Conservation (phyloP, 2,329 filamentous ascomycete species). For the Sporothrix sp. region DNA sequence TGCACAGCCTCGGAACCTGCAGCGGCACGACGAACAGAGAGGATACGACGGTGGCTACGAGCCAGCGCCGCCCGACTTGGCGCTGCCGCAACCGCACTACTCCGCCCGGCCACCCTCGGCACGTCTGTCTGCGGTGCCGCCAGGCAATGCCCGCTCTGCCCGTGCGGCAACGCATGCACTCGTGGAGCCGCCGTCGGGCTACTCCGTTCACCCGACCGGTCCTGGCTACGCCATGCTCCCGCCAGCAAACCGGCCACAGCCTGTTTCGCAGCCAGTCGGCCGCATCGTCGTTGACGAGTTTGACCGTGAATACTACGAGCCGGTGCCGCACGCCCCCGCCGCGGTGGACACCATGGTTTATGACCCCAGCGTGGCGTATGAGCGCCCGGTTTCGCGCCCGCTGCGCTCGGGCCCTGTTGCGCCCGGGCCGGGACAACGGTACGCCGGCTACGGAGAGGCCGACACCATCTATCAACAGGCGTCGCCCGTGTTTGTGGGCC, state of each 20-base stretch:
- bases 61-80: conserved; percentile 23
- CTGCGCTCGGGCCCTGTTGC: background rate
- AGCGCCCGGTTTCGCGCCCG: conserved; percentile 36
- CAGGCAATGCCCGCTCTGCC: conserved; percentile 13
- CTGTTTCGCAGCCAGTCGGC: conserved; percentile 31
- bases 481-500: conserved; percentile 36
- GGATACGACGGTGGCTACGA: conserved; percentile 22
- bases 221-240: conserved; percentile 28
- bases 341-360: conserved; percentile 1
- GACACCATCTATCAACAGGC: conserved; percentile 39
- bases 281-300: conserved; percentile 74
- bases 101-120: background rate
- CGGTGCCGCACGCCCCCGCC: conserved; percentile 24
- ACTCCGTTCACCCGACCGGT: background rate
- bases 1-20: conserved; percentile 18
- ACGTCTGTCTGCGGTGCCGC: background rate
- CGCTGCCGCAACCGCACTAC: conserved; percentile 25
- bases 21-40: background rate
- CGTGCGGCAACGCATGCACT: conserved; percentile 35
- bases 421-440: background rate
- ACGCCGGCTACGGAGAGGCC: conserved; percentile 39
- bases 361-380: conserved; percentile 42
- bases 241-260: conserved; percentile 38
- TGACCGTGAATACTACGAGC: conserved; percentile 67
- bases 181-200: conserved; percentile 21